These are phyloP conservation scores for Nakazawaea wickerhamii DNA, from an alignment of 805 yeast genomes.

Conservation along the genomic window DNA sequence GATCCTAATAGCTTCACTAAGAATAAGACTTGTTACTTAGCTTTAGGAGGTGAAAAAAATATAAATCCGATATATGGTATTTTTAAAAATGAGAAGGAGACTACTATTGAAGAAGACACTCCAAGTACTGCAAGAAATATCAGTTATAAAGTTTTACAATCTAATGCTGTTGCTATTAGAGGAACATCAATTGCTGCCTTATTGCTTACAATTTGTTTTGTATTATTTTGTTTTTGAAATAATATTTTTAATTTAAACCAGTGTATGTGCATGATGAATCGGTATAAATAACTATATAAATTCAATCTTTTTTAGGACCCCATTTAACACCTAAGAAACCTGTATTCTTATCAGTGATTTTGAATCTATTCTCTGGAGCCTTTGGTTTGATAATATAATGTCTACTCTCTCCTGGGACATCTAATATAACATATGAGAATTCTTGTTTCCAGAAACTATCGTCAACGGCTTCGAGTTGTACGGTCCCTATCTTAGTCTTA, in stretches of 20 bases:
- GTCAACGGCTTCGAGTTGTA: constrained; percentile 75
- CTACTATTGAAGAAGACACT: neutral
- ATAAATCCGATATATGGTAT: constrained; percentile 6
- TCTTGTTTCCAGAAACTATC: constrained; percentile 61
- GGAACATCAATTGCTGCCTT: neutral
- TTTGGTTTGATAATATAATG: constrained; percentile 65
- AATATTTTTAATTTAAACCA: neutral
- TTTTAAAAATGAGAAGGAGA: constrained; percentile 1
- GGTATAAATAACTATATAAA: neutral
- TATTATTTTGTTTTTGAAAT: neutral
- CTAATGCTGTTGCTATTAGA: constrained; percentile 17
- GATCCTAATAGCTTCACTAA: constrained; percentile 4
- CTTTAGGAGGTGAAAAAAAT: constrained; percentile 9
- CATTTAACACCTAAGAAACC: constrained; percentile 81
- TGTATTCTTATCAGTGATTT: constrained; percentile 27
- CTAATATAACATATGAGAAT: constrained; percentile 67
- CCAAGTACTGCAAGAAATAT: neutral
- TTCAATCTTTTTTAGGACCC: constrained; percentile 66
- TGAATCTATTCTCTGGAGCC: constrained; percentile 36
- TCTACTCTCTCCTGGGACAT: constrained; percentile 65
- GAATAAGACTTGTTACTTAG: constrained; percentile 3
- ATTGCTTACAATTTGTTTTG: neutral
- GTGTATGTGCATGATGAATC: neutral
- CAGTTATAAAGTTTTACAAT: neutral
- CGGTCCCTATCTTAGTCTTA: constrained; percentile 56